Base-by-base conservation (phyloP, 1,139 yeast genomes). In the Blastobotrys raffinosifermentans region DNA sequence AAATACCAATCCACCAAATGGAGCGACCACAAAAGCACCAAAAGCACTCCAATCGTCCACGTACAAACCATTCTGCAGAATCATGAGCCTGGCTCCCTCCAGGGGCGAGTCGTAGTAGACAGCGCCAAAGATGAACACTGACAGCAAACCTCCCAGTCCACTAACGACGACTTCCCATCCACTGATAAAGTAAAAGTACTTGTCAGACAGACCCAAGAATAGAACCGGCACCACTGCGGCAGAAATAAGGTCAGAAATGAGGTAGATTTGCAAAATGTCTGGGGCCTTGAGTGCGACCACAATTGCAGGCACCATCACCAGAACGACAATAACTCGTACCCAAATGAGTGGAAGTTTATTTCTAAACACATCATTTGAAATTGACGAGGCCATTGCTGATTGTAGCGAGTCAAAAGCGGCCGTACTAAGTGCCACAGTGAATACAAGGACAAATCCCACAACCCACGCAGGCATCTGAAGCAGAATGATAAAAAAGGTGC, bases 21-120 rank as follows among this genome's bases (percentile, higher is more conserved):
- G 96, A 1, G 96, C 94, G 47, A 80, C 83, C 4, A 84, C 93
- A 62, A 87, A 87, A 1, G 96, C 96, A 20, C 94, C 96, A 63
- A 87, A 89, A 0, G 94, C 78, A 53, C 94, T 85, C 96, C 96
- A 89, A 58, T 89, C 96, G 39, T 72, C 75, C 43, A 72, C 67
- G 57, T 89, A 89, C 27, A 89, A 64, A 36, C 96, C 96, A 48
- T 85, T 76, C 75, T 83, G 75, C 33, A 82, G 63, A 41, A 82
- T 58, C 41, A 81, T 59, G 34, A 87, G 68, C 46, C 72, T 71
- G n/a, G 83, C 96, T 49, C 96, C 97, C 44, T 79, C 81, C 41
- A 64, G 59, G 5, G 94, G 91, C 53, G 66, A 63, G 29, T 67
- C 72, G 55, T 80, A 86, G 64, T 86, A 89, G 35, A 84, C 71